Conservation (phyloP, 176 grass and related monocot species). For the Juncus inflexus region DNA sequence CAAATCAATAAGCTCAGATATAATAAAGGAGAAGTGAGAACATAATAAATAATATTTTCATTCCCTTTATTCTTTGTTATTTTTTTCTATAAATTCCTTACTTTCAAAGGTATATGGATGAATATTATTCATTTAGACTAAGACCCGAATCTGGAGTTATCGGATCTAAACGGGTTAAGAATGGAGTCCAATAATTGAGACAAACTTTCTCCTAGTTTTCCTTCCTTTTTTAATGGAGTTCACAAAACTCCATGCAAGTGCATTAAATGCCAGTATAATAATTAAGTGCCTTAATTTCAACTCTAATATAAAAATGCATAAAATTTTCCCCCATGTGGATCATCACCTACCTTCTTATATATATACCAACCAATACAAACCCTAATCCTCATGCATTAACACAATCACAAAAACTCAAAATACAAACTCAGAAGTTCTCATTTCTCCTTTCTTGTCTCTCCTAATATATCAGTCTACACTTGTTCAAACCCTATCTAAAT, state of each 20-base stretch:
- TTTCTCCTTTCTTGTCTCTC: not conserved
- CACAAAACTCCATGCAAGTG: not conserved
- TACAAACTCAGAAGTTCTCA: not conserved
- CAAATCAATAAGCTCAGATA: too few species aligned
- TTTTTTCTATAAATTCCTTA: too few species aligned
- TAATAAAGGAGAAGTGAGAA: too few species aligned
- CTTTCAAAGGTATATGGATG: too few species aligned
- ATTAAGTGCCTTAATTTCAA: slow-evolving; percentile 7
- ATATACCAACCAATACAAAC: slow-evolving; percentile 1
- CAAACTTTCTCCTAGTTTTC: slow-evolving; percentile 13
- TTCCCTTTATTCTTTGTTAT: too few species aligned
- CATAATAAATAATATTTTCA: too few species aligned
- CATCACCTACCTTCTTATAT: not conserved
- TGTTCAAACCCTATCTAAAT: slow-evolving; percentile 7
- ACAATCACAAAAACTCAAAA: too few species aligned
- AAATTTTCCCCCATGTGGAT: not conserved
- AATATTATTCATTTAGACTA: too few species aligned
- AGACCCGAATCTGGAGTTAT: not conserved
- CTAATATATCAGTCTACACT: slow-evolving; percentile 11
- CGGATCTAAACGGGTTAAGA: not conserved
- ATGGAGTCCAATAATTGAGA: not conserved
- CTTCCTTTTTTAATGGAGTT: not conserved
- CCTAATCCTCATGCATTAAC: not conserved
- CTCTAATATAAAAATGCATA: slow-evolving; percentile 6
- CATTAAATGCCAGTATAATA: slow-evolving; percentile 24